Percentiles rank a stretch among this genome's conserved stretches.
Conservation (phyloP, 202 grass and related monocot species). For the Brachypodium distachyon region DNA sequence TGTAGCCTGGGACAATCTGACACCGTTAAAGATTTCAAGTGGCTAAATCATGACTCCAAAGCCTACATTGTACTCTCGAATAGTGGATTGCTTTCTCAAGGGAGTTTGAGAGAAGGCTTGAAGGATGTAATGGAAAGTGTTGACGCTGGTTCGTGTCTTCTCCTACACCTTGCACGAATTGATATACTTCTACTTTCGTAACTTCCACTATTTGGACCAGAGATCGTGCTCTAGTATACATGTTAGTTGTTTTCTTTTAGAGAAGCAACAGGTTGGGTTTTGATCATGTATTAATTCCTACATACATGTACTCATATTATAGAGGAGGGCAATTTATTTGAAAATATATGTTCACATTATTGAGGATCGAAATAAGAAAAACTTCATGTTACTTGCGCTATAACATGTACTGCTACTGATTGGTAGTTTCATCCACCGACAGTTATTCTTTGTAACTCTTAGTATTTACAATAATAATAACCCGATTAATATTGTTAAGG, state of each 20-base stretch:
- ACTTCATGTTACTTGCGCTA: neutral
- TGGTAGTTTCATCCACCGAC: neutral
- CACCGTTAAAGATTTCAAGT: slow-evolving; percentile 70
- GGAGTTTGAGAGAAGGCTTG: slow-evolving; percentile 35
- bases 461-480: neutral
- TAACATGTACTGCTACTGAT: neutral
- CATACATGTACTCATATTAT: neutral
- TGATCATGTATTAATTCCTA: slow-evolving; percentile 1
- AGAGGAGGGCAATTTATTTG: neutral
- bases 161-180: neutral
- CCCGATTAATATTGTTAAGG: slow-evolving; percentile 3
- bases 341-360: neutral
- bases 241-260: neutral
- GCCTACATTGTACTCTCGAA: slow-evolving; percentile 58
- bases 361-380: slow-evolving; percentile 7
- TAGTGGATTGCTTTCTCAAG: slow-evolving; percentile 53
- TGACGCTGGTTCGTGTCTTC: slow-evolving; percentile 54
- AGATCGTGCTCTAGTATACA: slow-evolving; percentile 5
- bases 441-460: neutral
- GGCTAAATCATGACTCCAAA: slow-evolving; percentile 49
- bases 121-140: slow-evolving; percentile 72
- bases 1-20: slow-evolving; percentile 34
- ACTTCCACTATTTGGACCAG: neutral
- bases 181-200: neutral
- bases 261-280: neutral